Percentiles rank a stretch among this genome's conserved stretches.
These are phyloP conservation scores for Nematodospora valgi DNA, from an alignment of 805 yeast species.

Conservation along the genomic window DNA sequence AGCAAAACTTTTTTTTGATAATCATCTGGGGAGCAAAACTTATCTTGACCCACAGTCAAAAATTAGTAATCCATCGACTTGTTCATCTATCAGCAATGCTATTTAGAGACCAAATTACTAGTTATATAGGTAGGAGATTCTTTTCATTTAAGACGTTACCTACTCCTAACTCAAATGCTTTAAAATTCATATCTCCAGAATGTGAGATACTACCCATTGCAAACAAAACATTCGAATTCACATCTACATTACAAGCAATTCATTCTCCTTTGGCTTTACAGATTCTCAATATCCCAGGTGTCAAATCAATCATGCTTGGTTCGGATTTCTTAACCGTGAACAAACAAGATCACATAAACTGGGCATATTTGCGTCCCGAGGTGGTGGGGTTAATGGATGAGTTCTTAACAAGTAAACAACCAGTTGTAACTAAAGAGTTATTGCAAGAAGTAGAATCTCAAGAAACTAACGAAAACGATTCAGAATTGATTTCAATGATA, in stretches of 20 bases:
- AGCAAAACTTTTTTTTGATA: too few relatives aligned
- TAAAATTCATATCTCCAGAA: slow-evolving; percentile 58
- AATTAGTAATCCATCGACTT: too few relatives aligned
- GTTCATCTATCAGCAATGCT: too few relatives aligned
- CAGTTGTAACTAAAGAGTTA: slow-evolving; percentile 39
- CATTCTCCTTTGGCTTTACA: slow-evolving; percentile 63
- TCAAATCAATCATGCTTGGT: slow-evolving; percentile 71
- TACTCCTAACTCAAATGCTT: slow-evolving; percentile 75
- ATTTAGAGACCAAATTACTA: too few relatives aligned
- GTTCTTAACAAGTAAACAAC: slow-evolving; percentile 37
- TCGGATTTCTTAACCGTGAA: slow-evolving; percentile 70
- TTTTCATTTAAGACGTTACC: slow-evolving; percentile 45
- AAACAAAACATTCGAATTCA: slow-evolving; percentile 49
- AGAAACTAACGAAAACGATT: slow-evolving; percentile 35
- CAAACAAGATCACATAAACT: slow-evolving; percentile 56
- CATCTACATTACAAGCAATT: slow-evolving; percentile 50
- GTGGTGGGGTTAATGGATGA: slow-evolving; percentile 61
- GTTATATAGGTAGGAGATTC: slow-evolving; percentile 17
- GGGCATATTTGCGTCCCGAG: slow-evolving; percentile 57
- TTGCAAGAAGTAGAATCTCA: slow-evolving; percentile 27
- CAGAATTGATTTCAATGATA: slow-evolving; percentile 81
- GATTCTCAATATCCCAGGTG: slow-evolving; percentile 58
- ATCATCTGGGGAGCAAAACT: too few relatives aligned
- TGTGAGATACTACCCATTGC: slow-evolving; percentile 44
- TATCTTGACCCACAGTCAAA: too few relatives aligned